Percentiles rank a stretch among this genome's conserved stretches.
phyloP scores from a whole-genome alignment of 768 basidiomycete genomes.

The Hydnomerulius pinastri region DNA sequence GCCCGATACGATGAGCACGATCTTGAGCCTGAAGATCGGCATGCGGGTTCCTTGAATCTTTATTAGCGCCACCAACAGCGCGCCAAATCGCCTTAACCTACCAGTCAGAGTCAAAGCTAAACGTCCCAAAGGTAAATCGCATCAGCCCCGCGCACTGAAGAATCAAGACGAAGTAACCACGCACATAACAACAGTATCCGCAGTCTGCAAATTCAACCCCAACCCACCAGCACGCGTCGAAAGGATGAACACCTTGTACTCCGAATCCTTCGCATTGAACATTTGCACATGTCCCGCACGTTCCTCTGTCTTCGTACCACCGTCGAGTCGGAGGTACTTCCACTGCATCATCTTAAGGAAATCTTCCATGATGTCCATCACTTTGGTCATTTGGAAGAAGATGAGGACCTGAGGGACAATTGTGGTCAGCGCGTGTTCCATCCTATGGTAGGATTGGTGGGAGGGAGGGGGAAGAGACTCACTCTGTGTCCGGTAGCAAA shows the following conservation, averaged over 20 bases:
- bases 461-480: conserved; percentile 26
- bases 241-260: conserved; percentile 89
- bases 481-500: conserved; percentile 91
- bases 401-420: conserved; percentile 75
- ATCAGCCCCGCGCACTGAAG: conserved; percentile 11
- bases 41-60: conserved; percentile 82
- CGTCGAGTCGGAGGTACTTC: conserved; percentile 92
- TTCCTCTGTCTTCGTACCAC: conserved; percentile 94
- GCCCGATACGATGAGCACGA: conserved; percentile 99
- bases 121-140: conserved; percentile 1
- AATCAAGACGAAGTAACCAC: conserved; percentile 29
- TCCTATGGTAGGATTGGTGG: not conserved
- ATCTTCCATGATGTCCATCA: conserved; percentile 98
- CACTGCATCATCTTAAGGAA: conserved; percentile 86
- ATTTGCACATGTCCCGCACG: conserved; percentile 82
- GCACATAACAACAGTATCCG: conserved; percentile 94
- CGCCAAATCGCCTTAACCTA: conserved; percentile 18
- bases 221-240: conserved; percentile 94
- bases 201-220: conserved; percentile 93
- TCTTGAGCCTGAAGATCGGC: conserved; percentile 99
- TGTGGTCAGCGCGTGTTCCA: not conserved
- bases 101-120: conserved; percentile 81
- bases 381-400: conserved; percentile 99
- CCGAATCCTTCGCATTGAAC: conserved; percentile 89
- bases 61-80: not conserved